phyloP scores from a whole-genome alignment of 1,139 yeast genomes.

The Lodderomyces margitis region DNA sequence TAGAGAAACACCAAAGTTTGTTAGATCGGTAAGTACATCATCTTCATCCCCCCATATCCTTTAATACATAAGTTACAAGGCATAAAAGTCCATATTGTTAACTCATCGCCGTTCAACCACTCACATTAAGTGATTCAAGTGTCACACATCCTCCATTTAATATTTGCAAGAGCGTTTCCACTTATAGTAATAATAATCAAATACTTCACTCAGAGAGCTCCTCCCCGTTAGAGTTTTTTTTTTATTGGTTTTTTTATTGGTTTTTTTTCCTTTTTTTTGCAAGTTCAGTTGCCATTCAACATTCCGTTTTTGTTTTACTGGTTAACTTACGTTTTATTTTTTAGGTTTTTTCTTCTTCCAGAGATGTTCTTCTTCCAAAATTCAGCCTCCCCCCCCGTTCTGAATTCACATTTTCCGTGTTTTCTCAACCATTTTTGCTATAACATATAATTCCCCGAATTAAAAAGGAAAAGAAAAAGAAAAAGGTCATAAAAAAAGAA shows the following conservation, averaged over 20 bases:
- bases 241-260: not conserved
- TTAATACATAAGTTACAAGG: not conserved
- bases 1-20: not conserved
- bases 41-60: not conserved
- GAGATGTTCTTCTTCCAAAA: not conserved
- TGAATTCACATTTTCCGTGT: too few relatives aligned
- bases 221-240: not conserved
- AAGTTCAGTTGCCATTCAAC: not conserved
- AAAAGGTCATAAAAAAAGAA: slow-evolving; percentile 8
- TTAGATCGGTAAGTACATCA: not conserved
- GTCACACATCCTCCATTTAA: too few relatives aligned
- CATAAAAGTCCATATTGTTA: not conserved
- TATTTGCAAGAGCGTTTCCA: too few relatives aligned
- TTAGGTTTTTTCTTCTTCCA: slow-evolving; percentile 2
- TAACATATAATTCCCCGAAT: slow-evolving; percentile 2
- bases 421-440: too few relatives aligned
- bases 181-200: too few relatives aligned
- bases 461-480: slow-evolving; percentile 8
- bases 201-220: not conserved
- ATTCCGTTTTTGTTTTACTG: not conserved
- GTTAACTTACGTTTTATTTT: slow-evolving; percentile 2
- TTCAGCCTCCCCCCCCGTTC: slow-evolving; percentile 3
- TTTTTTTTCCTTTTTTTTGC: not conserved
- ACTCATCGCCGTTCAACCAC: too few relatives aligned
- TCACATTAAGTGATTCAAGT: too few relatives aligned